Percentiles rank a stretch among this genome's conserved stretches.
Conservation (phyloP, 2,329 filamentous ascomycete genomes). For the Colletotrichum sidae region DNA sequence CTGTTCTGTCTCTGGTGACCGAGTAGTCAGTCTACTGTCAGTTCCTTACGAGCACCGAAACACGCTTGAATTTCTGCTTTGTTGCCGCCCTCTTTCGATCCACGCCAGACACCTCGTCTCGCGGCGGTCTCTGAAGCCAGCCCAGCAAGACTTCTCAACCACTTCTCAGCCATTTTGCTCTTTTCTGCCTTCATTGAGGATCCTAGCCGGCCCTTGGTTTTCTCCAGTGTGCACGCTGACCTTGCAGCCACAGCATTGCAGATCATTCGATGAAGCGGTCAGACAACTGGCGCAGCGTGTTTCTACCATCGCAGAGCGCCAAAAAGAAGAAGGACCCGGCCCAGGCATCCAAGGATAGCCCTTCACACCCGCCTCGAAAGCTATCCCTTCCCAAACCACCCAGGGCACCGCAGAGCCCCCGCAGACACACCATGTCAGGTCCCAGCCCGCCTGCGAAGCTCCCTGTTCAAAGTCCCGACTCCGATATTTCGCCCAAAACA, state of each 20-base stretch:
- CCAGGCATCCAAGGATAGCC: constrained; percentile 20
- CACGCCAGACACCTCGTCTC: constrained; percentile 5
- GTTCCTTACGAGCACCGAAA: background rate
- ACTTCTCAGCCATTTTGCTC: background rate
- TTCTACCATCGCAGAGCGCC: constrained; percentile 31
- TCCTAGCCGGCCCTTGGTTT: constrained; percentile 9
- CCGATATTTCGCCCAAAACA: constrained; percentile 57
- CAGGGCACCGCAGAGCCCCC: constrained; percentile 2
- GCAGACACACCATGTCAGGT: constrained; percentile 32
- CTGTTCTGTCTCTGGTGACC: constrained; percentile 15
- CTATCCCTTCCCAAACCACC: constrained; percentile 11
- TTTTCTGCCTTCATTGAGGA: background rate
- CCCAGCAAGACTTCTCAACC: background rate
- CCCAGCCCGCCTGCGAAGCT: constrained; percentile 41
- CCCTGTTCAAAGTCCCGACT: constrained; percentile 50
- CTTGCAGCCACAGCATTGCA: constrained; percentile 9
- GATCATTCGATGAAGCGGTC: constrained; percentile 28
- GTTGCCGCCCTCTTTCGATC: background rate
- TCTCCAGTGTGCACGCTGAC: constrained; percentile 29
- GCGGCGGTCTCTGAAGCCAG: constrained; percentile 1
- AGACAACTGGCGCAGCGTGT: constrained; percentile 35
- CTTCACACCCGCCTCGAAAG: constrained; percentile 16
- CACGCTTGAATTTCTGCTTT: constrained; percentile 5
- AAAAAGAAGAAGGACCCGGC: constrained; percentile 30
- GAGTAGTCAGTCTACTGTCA: constrained; percentile 31